Evolutionary conservation across 108 stramenopile species (phyloP), one percentile per base, ranked within the genome.

Genomic region (Fragilariopsis cylindrus): DNA sequence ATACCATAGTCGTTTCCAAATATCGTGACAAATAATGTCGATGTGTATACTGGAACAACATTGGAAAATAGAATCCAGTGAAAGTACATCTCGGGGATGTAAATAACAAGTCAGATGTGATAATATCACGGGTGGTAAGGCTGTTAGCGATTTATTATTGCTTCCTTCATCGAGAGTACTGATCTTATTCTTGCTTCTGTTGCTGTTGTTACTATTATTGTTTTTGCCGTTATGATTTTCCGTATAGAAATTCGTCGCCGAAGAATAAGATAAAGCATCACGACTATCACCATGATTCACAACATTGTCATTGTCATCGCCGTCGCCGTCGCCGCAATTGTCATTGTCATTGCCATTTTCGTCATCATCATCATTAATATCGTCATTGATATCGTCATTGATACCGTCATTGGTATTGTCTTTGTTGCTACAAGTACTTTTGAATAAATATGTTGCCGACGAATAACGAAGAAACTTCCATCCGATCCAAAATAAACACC

Each of bases 1-100:
- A 43, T 69, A 64, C 64, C 82, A 86, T 3, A 86, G 67, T 6
- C 52, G 21, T 57, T 83, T 83, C 85, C 85, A 86, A 69, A 86
- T 40, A 15, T 63, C 62, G 15, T 43, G 44, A 12, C 21, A n/a
- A 63, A 63, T 45, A n/a, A 12, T 44, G 5, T 43, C 8, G 43
- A 12, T 8, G 15, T 63, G 62, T 13, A 52, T 9, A 44, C 3
- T 3, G 7, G 15, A 44, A n/a, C 57, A n/a, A 1, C 43, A 63
- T 44, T 44, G 62, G 15, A 63, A 3, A 4, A 45, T 46, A 11
- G 13, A n/a, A 41, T 63, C 62, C 7, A 63, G 62, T 42, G 42
- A 21, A 3, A 45, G 8, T n/a, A 63, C 43, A 12, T 63, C 62
- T 63, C 43, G 42, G 13, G 43, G 11, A 11, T 63, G 42, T 44